A percentile compares a stretch with the other conserved stretches of the same genome.
These are phyloP conservation scores for Xerocomellus amylosporus DNA, from an alignment of 768 basidiomycete species.

Conservation along the genomic window DNA sequence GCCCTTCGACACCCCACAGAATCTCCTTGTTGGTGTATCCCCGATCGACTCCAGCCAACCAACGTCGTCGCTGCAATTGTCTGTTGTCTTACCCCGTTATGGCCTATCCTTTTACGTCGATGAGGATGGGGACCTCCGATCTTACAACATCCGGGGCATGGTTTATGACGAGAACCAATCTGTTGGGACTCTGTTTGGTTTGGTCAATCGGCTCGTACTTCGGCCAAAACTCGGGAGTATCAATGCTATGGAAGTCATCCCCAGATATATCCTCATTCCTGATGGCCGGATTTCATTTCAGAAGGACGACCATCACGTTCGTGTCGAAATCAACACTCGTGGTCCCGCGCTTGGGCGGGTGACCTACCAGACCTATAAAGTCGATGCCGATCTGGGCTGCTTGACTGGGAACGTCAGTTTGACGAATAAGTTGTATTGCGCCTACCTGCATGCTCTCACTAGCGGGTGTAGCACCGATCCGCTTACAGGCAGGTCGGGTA, in stretches of 20 bases:
- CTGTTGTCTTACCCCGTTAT: slow-evolving; percentile 39
- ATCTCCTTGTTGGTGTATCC: slow-evolving; percentile 21
- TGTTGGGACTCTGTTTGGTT: slow-evolving; percentile 44
- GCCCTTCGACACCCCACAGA: slow-evolving; percentile 24
- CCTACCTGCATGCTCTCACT: slow-evolving; percentile 46
- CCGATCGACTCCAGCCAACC: background rate
- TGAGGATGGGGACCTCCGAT: slow-evolving; percentile 34
- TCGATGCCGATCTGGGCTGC: slow-evolving; percentile 32
- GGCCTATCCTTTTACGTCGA: slow-evolving; percentile 41
- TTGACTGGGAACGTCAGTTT: slow-evolving; percentile 29
- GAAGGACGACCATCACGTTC: slow-evolving; percentile 15
- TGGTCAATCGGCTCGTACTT: slow-evolving; percentile 40
- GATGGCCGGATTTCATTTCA: slow-evolving; percentile 26
- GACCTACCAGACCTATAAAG: slow-evolving; percentile 28
- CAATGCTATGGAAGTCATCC: background rate
- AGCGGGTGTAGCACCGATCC: slow-evolving; percentile 43
- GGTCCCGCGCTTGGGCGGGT: background rate
- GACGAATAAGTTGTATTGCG: slow-evolving; percentile 33
- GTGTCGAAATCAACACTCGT: slow-evolving; percentile 9
- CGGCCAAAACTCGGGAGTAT: slow-evolving; percentile 20
- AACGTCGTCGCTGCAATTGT: slow-evolving; percentile 13
- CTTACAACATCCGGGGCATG: slow-evolving; percentile 40
- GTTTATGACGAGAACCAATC: slow-evolving; percentile 42
- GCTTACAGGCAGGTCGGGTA: slow-evolving; percentile 42
- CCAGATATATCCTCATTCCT: slow-evolving; percentile 39